Evolutionary conservation across 345 rosid genomes (phyloP).

Genomic region (Diplotaxis tenuifolia): DNA sequence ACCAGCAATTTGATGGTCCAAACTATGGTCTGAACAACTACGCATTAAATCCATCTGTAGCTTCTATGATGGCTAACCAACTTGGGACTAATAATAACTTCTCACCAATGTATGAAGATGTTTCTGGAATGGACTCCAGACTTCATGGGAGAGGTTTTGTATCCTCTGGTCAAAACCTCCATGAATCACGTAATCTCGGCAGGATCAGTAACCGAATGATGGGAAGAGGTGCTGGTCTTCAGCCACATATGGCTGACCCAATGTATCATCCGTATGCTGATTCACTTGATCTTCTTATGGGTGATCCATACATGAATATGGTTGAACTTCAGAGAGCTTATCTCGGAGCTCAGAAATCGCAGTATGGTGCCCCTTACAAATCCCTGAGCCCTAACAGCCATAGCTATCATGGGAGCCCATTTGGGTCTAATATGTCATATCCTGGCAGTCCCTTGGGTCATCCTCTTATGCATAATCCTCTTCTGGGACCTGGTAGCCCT

Average conservation of each 20-base stretch:
- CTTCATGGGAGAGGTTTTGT: constrained; percentile 55
- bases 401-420: constrained; percentile 56
- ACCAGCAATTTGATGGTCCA: background rate
- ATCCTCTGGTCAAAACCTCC: constrained; percentile 51
- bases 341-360: constrained; percentile 66
- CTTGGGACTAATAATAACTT: constrained; percentile 53
- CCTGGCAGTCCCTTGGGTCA: constrained; percentile 65
- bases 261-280: constrained; percentile 60
- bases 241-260: constrained; percentile 56
- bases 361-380: constrained; percentile 54
- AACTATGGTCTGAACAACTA: constrained; percentile 22
- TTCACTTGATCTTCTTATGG: constrained; percentile 45
- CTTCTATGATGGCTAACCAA: constrained; percentile 65
- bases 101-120: constrained; percentile 71
- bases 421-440: constrained; percentile 56
- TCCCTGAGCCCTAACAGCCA: constrained; percentile 54
- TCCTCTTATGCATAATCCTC: constrained; percentile 56
- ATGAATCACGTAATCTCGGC: constrained; percentile 50
- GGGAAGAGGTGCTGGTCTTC: constrained; percentile 46
- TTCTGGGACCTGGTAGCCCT: constrained; percentile 56
- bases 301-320: constrained; percentile 51
- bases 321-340: constrained; percentile 66
- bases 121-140: constrained; percentile 67
- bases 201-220: constrained; percentile 47
- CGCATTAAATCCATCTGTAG: constrained; percentile 53